Base-by-base conservation (phyloP, 1,284 basidiomycete genomes). In the Melampsora americana region DNA sequence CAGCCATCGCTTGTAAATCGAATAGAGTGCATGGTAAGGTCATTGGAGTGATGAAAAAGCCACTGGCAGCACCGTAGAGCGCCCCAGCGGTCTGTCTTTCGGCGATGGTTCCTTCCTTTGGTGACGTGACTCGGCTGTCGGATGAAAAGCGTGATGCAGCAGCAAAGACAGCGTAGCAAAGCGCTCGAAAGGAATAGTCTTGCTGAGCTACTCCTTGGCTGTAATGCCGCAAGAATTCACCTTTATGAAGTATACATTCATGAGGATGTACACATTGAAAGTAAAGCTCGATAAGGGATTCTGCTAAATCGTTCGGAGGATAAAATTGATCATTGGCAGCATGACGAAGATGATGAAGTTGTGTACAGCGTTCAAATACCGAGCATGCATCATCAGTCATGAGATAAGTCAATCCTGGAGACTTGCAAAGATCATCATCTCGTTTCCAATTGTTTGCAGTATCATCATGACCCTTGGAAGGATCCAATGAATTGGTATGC, bases 81-180 rank as follows among this genome's bases (percentile, higher is more conserved):
- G 62, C 61, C 20, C 70, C 70, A 23, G 62, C 62, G 18, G 70
- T 48, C 48, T 73, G 70, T 12, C 61, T 39, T 26, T 32, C 50
- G 16, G 28, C 44, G 12, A 23, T 14, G 32, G 28, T 28, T 46
- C 46, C 32, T 14, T n/a, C 20, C 26, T 30, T 46, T 7, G 42
- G 7, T 53, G 46, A 23, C 46, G 62, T 53, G 18, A 73, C 70
- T 64, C 39, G 46, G 7, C 26, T 16, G 28, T 73, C 70, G 35
- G 39, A 65, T 11, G 70, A 73, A 42, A 73, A 73, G 18, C 46
- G 61, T 53, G 70, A 65, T n/a, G 60, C 70, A 16, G 61, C 61
- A 23, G 61, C 61, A 53, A 73, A 73, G 32, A 73, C 42, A 23
- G 70, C 70, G 46, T 64, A 73, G 50, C 70, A 73, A 23, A 73